Evolutionary conservation across 306 rosid genomes (phyloP).

Genomic region (Trifolium fragiferum): DNA sequence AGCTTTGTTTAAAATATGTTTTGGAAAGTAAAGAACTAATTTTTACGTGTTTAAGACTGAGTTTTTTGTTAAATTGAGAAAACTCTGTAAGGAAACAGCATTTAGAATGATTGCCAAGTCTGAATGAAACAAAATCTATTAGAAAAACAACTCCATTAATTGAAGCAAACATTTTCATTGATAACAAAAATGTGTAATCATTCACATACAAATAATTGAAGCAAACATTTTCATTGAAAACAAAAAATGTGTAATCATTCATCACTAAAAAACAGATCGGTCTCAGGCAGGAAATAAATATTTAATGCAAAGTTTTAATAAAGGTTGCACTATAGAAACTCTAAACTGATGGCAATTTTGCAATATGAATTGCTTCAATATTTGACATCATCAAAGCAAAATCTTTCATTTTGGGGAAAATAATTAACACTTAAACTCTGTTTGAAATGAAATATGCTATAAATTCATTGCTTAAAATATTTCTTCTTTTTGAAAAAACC

Average conservation of each 20-base stretch:
- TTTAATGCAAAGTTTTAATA: background rate
- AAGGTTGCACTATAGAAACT: background rate
- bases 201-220: slow-evolving; percentile 22
- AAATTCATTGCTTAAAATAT: slow-evolving; percentile 22
- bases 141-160: slow-evolving; percentile 3
- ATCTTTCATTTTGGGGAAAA: background rate
- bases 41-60: slow-evolving; percentile 20
- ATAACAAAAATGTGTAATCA: background rate
- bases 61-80: slow-evolving; percentile 26
- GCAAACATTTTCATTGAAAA: slow-evolving; percentile 2
- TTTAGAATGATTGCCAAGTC: slow-evolving; percentile 1
- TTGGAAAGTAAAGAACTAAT: background rate
- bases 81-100: background rate
- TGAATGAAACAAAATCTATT: slow-evolving; percentile 27
- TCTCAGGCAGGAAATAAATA: background rate
- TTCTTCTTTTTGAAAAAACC: slow-evolving; percentile 4
- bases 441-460: slow-evolving; percentile 29
- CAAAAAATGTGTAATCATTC: background rate
- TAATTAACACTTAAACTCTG: background rate
- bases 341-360: slow-evolving; percentile 19
- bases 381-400: slow-evolving; percentile 1
- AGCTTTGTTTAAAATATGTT: background rate
- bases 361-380: slow-evolving; percentile 19
- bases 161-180: too few species aligned
- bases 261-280: slow-evolving; percentile 15